These are phyloP conservation scores for Phialocephala sp. DNA, from an alignment of 2,329 filamentous ascomycete species.

Conservation along the genomic window DNA sequence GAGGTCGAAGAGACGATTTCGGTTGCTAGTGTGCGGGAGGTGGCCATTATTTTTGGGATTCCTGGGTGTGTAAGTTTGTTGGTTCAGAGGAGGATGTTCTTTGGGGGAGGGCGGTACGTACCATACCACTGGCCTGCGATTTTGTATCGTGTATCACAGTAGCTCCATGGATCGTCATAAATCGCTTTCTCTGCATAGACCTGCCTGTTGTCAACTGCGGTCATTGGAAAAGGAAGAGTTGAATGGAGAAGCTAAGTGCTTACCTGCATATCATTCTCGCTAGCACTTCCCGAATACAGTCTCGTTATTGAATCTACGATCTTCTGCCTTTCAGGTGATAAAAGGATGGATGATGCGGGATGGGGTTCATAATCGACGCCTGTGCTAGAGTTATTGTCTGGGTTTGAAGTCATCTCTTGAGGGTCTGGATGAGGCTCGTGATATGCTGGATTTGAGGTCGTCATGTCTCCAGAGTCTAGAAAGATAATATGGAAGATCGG, in stretches of 20 bases:
- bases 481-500: background rate
- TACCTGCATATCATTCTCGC: conserved; percentile 54
- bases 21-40: conserved; percentile 48
- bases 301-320: conserved; percentile 51
- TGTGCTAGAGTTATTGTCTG: background rate
- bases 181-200: conserved; percentile 50
- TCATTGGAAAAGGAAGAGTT: too few relatives aligned
- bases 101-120: conserved; percentile 3
- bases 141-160: conserved; percentile 56
- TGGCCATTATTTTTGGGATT: conserved; percentile 50
- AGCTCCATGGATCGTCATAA: conserved; percentile 55
- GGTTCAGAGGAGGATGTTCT: background rate
- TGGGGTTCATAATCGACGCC: conserved; percentile 51
- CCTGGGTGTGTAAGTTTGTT: conserved; percentile 27
- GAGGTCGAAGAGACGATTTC: conserved; percentile 48
- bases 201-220: too few relatives aligned
- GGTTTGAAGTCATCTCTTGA: conserved; percentile 14
- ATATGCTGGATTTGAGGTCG: conserved; percentile 2
- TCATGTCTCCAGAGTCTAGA: background rate
- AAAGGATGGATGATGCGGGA: conserved; percentile 41
- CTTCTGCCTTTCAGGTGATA: conserved; percentile 45
- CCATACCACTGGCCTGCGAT: conserved; percentile 57
- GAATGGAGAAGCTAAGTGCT: too few relatives aligned
- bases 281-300: conserved; percentile 53
- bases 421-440: conserved; percentile 25